Evolutionary conservation across 2,329 filamentous ascomycete species (phyloP).

Genomic region (Botrytis fabae): DNA sequence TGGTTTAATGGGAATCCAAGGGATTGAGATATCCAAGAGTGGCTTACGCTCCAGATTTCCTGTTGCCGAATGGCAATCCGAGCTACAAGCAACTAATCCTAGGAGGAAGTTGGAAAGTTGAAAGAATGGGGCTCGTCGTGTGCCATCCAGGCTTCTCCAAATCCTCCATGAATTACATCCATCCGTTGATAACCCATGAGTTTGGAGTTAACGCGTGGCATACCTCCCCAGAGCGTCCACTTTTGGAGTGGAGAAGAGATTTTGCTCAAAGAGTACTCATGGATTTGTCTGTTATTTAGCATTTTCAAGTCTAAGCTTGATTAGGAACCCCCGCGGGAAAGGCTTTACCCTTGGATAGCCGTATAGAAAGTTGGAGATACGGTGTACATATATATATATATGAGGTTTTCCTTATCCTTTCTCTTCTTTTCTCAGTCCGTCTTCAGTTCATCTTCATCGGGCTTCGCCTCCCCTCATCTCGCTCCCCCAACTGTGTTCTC

Average conservation of each 20-base stretch:
- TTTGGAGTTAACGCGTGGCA: neutral
- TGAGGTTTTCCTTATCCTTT: neutral
- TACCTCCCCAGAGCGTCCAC: neutral
- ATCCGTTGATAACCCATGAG: neutral
- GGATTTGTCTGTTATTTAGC: neutral
- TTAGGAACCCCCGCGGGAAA: constrained; percentile 1
- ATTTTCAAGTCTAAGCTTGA: neutral
- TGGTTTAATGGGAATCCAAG: neutral
- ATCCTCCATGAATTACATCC: neutral
- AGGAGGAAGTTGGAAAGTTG: neutral
- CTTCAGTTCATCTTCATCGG: constrained; percentile 6
- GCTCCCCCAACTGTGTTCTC: neutral
- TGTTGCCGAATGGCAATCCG: neutral
- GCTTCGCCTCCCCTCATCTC: neutral
- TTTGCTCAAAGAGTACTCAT: neutral
- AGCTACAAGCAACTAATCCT: neutral
- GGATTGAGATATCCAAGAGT: neutral
- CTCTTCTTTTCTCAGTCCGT: neutral
- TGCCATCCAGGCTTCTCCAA: neutral
- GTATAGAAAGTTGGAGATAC: neutral
- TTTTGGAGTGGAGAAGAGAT: neutral
- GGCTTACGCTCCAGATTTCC: neutral
- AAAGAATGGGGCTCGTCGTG: neutral
- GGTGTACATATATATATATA: neutral
- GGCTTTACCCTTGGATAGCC: neutral